phyloP scores from a whole-genome alignment of 2,329 filamentous ascomycete genomes.

The Nigrograna mackinnonii region DNA sequence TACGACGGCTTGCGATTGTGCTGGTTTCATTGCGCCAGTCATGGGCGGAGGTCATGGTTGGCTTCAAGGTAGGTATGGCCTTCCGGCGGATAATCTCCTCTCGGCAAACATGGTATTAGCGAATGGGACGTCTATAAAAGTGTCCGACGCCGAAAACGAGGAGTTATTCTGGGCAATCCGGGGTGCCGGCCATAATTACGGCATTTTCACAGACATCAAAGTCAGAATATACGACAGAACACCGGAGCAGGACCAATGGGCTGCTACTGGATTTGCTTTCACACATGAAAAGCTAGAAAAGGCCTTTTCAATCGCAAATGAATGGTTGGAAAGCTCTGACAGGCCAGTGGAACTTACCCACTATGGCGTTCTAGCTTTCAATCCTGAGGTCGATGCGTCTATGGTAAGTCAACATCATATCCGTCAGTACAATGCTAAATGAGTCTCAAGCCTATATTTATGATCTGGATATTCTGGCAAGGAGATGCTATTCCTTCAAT shows the following conservation, averaged over 20 bases:
- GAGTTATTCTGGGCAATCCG: slow-evolving; percentile 46
- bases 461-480: slow-evolving; percentile 20
- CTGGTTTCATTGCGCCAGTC: slow-evolving; percentile 59
- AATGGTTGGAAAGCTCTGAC: slow-evolving; percentile 13
- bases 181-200: slow-evolving; percentile 40
- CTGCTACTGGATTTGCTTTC: slow-evolving; percentile 14
- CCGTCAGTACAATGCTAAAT: not conserved
- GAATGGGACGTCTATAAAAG: slow-evolving; percentile 33
- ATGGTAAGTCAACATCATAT: slow-evolving; percentile 10
- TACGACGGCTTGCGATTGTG: slow-evolving; percentile 24
- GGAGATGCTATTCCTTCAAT: slow-evolving; percentile 14
- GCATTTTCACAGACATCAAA: slow-evolving; percentile 24
- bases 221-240: slow-evolving; percentile 19
- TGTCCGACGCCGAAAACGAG: slow-evolving; percentile 28
- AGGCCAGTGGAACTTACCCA: slow-evolving; percentile 16
- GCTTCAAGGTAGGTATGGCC: slow-evolving; percentile 52
- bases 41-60: slow-evolving; percentile 63
- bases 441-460: slow-evolving; percentile 14
- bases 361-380: slow-evolving; percentile 13
- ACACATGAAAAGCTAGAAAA: slow-evolving; percentile 20
- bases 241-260: slow-evolving; percentile 12
- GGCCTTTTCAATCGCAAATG: slow-evolving; percentile 14
- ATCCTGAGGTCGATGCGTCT: slow-evolving; percentile 12
- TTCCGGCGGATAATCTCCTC: slow-evolving; percentile 26
- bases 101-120: slow-evolving; percentile 42